Percentiles rank a stretch among this genome's conserved stretches.
phyloP scores from a whole-genome alignment of 2,329 filamentous ascomycete genomes.

The Zymoseptoria brevis region DNA sequence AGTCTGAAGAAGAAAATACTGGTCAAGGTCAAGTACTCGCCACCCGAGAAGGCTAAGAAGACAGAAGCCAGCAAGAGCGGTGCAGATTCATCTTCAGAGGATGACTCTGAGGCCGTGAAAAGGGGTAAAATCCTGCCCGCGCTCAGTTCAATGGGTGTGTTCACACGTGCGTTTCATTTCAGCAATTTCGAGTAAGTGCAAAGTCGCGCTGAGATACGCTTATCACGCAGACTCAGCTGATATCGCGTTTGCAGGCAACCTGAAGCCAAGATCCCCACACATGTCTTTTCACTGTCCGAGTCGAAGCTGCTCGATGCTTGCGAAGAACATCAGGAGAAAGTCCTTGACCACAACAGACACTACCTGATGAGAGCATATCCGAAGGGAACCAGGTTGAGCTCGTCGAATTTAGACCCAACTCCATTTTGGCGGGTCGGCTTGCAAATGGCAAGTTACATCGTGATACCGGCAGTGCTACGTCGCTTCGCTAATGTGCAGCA shows the following conservation, averaged over 20 bases:
- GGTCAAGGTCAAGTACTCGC: conserved; percentile 44
- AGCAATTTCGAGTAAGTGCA: conserved; percentile 49
- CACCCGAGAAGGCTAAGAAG: conserved; percentile 28
- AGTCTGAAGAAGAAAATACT: conserved; percentile 70
- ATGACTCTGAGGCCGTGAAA: conserved; percentile 33
- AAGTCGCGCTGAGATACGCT: not conserved
- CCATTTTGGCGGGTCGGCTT: conserved; percentile 83
- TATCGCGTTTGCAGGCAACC: conserved; percentile 40
- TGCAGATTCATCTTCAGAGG: conserved; percentile 29
- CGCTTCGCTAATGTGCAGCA: conserved; percentile 4
- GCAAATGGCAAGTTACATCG: conserved; percentile 49
- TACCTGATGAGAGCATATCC: conserved; percentile 86
- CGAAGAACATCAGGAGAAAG: conserved; percentile 43
- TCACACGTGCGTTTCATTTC: conserved; percentile 80
- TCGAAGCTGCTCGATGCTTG: conserved; percentile 59
- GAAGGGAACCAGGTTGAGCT: conserved; percentile 69
- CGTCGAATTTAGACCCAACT: conserved; percentile 78
- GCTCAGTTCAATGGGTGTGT: conserved; percentile 69
- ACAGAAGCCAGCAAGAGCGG: conserved; percentile 28
- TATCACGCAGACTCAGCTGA: not conserved
- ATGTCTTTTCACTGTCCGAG: conserved; percentile 59
- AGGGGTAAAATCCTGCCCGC: conserved; percentile 58
- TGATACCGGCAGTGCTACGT: not conserved
- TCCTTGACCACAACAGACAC: conserved; percentile 75
- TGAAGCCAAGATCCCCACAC: conserved; percentile 48